These are phyloP conservation scores for Arbutus unedo DNA, from an alignment of 148 eudicot genomes.

Conservation along the genomic window DNA sequence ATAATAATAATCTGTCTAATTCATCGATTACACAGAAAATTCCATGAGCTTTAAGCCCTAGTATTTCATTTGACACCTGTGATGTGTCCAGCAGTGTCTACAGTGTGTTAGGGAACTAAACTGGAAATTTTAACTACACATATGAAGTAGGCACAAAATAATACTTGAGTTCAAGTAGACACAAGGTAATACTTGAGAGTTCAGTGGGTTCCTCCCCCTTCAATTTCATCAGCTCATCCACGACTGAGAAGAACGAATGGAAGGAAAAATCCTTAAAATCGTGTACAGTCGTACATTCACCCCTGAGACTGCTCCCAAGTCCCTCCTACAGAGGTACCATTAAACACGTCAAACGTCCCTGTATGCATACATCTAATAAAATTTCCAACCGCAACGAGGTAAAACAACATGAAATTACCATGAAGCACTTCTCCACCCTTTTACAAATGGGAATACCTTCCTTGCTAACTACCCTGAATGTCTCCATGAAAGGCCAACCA, in stretches of 20 bases:
- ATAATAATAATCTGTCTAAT: too few relatives aligned
- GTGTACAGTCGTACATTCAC: conserved; percentile 25
- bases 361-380: background rate
- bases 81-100: too few relatives aligned
- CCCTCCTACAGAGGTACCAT: conserved; percentile 20
- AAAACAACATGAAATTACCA: conserved; percentile 14
- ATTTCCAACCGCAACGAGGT: background rate
- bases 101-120: too few relatives aligned
- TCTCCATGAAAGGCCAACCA: conserved; percentile 34
- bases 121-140: background rate
- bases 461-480: conserved; percentile 26
- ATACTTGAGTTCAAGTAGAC: conserved; percentile 10
- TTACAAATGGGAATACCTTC: conserved; percentile 17
- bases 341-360: background rate
- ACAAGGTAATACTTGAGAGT: background rate
- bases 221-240: conserved; percentile 23
- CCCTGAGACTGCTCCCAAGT: conserved; percentile 12
- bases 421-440: conserved; percentile 13
- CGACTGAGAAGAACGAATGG: conserved; percentile 27
- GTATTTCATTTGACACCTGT: too few relatives aligned
- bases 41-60: too few relatives aligned
- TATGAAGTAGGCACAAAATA: background rate
- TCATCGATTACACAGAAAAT: too few relatives aligned
- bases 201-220: conserved; percentile 24
- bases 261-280: conserved; percentile 31